A percentile compares a stretch with the other conserved stretches of the same genome.
Evolutionary conservation across 257 asterid genomes (phyloP).

Genomic region (Penstemon newberryi): DNA sequence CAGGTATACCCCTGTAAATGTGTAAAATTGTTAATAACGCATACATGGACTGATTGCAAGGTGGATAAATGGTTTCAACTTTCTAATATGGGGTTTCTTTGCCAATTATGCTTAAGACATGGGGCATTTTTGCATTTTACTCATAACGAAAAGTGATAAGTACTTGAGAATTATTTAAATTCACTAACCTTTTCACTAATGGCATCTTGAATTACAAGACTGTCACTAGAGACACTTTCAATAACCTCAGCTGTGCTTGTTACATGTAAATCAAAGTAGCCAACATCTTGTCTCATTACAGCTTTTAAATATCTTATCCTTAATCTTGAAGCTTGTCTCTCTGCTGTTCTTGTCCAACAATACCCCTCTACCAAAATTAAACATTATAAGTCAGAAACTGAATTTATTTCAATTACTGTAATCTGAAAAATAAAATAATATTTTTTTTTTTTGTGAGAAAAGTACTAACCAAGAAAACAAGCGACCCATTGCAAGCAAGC

Average conservation of each 20-base stretch:
- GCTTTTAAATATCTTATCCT: constrained; percentile 75
- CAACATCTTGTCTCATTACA: constrained; percentile 90
- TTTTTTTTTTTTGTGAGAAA: background rate
- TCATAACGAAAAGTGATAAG: too few species aligned
- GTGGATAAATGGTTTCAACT: too few species aligned
- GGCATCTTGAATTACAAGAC: constrained; percentile 76
- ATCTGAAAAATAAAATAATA: too few species aligned
- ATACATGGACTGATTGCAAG: too few species aligned
- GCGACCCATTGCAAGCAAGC: constrained; percentile 74
- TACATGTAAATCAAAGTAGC: constrained; percentile 82
- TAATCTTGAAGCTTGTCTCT: constrained; percentile 81
- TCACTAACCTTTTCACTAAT: constrained; percentile 78
- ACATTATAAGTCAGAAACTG: background rate
- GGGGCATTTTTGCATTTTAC: too few species aligned
- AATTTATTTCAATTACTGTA: background rate
- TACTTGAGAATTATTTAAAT: background rate
- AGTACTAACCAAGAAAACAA: constrained; percentile 70
- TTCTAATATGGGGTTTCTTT: too few species aligned
- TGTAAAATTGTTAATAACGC: too few species aligned
- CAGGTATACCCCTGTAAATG: too few species aligned
- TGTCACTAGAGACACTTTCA: constrained; percentile 75
- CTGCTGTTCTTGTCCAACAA: constrained; percentile 97
- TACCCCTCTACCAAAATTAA: constrained; percentile 62
- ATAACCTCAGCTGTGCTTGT: constrained; percentile 89
- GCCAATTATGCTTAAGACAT: too few species aligned